These are phyloP conservation scores for Tylopilus vinaceipallidus DNA, from an alignment of 768 basidiomycete genomes.

Conservation along the genomic window DNA sequence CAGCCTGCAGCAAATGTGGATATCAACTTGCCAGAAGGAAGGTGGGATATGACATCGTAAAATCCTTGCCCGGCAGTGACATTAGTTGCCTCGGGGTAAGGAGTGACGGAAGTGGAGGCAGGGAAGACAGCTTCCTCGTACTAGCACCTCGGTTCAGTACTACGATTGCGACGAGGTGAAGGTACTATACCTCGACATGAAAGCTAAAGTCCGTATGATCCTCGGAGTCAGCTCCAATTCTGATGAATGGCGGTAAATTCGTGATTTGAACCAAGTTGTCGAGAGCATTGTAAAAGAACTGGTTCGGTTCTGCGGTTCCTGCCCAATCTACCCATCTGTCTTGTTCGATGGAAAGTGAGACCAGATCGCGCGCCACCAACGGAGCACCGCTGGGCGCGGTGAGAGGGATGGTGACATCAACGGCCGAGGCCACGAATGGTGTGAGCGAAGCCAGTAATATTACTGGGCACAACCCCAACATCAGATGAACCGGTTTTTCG, in stretches of 20 bases:
- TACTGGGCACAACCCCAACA: constrained; percentile 1
- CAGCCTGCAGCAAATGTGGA: background rate
- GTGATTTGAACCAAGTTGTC: constrained; percentile 53
- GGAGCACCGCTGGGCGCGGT: constrained; percentile 36
- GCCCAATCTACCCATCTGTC: constrained; percentile 71
- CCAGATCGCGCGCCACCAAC: constrained; percentile 42
- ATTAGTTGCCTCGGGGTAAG: constrained; percentile 67
- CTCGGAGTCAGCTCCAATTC: constrained; percentile 57
- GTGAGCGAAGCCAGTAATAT: background rate
- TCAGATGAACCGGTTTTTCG: background rate
- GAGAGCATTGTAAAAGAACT: constrained; percentile 60
- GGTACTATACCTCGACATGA: constrained; percentile 40
- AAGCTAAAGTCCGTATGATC: constrained; percentile 59
- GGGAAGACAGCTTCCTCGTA: constrained; percentile 51
- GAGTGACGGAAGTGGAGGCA: constrained; percentile 43
- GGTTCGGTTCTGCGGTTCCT: constrained; percentile 48
- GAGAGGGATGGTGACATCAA: constrained; percentile 41
- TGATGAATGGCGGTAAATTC: constrained; percentile 51
- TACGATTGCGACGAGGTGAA: background rate
- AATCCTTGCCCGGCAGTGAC: constrained; percentile 57
- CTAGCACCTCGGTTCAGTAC: constrained; percentile 24
- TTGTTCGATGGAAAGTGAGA: constrained; percentile 70
- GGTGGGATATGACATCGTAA: constrained; percentile 50
- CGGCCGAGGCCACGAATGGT: constrained; percentile 5
- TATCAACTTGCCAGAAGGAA: constrained; percentile 43